These are phyloP conservation scores for Coemansia sp. DNA, from an alignment of 192 early-diverging fungal genomes.

Conservation along the genomic window DNA sequence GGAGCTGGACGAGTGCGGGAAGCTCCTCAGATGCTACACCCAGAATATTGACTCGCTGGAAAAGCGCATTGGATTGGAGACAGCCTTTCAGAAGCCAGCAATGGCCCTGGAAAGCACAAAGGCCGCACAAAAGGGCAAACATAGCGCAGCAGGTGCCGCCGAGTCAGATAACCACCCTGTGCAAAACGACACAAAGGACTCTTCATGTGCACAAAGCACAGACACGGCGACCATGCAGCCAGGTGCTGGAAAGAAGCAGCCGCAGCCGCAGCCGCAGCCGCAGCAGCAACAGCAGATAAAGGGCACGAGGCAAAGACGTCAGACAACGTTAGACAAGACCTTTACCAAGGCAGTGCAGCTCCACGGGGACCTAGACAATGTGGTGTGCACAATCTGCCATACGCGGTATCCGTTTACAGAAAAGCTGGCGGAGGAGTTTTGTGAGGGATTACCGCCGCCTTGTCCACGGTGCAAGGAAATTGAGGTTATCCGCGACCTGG, in stretches of 20 bases:
- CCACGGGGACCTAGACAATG: slow-evolving; percentile 83
- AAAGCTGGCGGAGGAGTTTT: slow-evolving; percentile 59
- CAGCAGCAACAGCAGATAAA: neutral
- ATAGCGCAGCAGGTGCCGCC: neutral
- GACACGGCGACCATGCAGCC: neutral
- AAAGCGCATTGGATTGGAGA: slow-evolving; percentile 63
- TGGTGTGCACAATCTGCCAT: slow-evolving; percentile 85
- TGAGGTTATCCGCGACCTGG: slow-evolving; percentile 33
- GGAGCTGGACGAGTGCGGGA: slow-evolving; percentile 64
- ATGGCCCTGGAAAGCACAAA: neutral
- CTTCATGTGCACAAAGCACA: neutral
- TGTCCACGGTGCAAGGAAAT: slow-evolving; percentile 56
- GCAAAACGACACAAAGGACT: neutral
- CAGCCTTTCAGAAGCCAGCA: slow-evolving; percentile 20
- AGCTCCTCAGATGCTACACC: slow-evolving; percentile 89
- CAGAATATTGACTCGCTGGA: slow-evolving; percentile 98
- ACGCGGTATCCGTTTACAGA: slow-evolving; percentile 62
- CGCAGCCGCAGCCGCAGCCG: neutral
- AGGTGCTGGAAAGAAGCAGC: neutral
- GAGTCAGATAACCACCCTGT: neutral
- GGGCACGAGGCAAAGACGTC: slow-evolving; percentile 8
- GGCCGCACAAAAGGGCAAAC: too few relatives aligned
- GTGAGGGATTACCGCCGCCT: slow-evolving; percentile 68
- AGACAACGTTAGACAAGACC: slow-evolving; percentile 48
- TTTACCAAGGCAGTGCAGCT: slow-evolving; percentile 78